Conservation (phyloP, 345 rosid species). For the Boechera stricta region DNA sequence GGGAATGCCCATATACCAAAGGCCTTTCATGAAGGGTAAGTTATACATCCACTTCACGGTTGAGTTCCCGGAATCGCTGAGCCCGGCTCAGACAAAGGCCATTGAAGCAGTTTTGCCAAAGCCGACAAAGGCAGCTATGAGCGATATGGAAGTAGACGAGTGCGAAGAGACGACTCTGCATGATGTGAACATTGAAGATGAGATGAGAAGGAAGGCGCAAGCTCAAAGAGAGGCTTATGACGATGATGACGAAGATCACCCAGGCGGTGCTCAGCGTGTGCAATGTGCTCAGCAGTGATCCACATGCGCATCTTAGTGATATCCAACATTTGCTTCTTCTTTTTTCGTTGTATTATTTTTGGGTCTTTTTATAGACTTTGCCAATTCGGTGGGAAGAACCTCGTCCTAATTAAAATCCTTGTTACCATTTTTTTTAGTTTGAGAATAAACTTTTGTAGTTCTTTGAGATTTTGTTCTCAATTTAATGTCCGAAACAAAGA, state of each 20-base stretch:
- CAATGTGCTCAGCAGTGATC: slow-evolving; percentile 82
- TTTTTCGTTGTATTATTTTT: slow-evolving; percentile 28
- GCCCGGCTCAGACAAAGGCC: slow-evolving; percentile 70
- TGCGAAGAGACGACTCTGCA: slow-evolving; percentile 90
- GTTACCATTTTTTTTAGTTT: slow-evolving; percentile 1
- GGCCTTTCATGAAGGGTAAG: slow-evolving; percentile 93
- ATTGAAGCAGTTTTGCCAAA: slow-evolving; percentile 68
- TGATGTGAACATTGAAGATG: slow-evolving; percentile 79
- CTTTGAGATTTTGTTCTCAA: neutral
- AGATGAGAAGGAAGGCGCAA: slow-evolving; percentile 79
- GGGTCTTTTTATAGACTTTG: slow-evolving; percentile 20
- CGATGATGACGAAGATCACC: slow-evolving; percentile 58
- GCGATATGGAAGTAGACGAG: slow-evolving; percentile 84
- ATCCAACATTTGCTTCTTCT: slow-evolving; percentile 23
- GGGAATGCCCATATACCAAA: slow-evolving; percentile 85
- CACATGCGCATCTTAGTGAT: slow-evolving; percentile 22
- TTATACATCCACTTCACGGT: slow-evolving; percentile 81
- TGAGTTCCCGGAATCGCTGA: slow-evolving; percentile 86
- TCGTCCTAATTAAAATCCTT: slow-evolving; percentile 24
- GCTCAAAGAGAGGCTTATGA: slow-evolving; percentile 65
- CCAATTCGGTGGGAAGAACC: slow-evolving; percentile 27
- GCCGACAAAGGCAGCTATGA: slow-evolving; percentile 49
- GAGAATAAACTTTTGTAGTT: slow-evolving; percentile 20
- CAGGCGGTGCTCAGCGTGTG: slow-evolving; percentile 62
- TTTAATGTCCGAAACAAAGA: neutral